These are phyloP conservation scores for Blastocystis sp. DNA, from an alignment of 352 stramenopile species.

Conservation along the genomic window DNA sequence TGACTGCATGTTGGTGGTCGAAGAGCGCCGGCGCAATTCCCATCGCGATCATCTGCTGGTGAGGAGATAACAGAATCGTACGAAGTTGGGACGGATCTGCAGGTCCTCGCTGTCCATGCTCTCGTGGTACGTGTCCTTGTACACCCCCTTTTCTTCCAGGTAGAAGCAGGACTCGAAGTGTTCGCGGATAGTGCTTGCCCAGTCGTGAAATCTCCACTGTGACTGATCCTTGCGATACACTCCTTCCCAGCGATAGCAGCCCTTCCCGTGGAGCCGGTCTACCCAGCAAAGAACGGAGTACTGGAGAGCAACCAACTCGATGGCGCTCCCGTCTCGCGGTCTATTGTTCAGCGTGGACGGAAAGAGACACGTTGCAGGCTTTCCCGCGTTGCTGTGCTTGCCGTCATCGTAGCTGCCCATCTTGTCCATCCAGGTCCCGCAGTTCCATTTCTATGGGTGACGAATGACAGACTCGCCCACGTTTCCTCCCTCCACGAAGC, in stretches of 20 bases:
- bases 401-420: constrained; percentile 57
- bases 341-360: neutral
- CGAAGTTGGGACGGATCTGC: constrained; percentile 54
- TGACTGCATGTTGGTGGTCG: neutral
- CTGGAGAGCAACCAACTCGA: constrained; percentile 57
- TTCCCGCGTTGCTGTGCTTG: constrained; percentile 9
- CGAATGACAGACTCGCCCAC: neutral
- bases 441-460: constrained; percentile 44
- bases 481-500: constrained; percentile 58
- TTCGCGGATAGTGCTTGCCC: neutral
- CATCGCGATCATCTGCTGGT: constrained; percentile 14
- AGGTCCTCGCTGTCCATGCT: neutral
- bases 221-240: neutral
- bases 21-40: constrained; percentile 51
- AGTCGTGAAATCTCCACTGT: neutral
- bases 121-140: neutral
- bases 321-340: constrained; percentile 56
- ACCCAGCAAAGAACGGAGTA: constrained; percentile 7
- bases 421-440: constrained; percentile 61
- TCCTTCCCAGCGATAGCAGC: neutral
- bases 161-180: constrained; percentile 6
- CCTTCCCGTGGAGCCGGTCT: neutral
- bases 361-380: constrained; percentile 50
- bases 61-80: neutral
- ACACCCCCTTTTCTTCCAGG: neutral